These are phyloP conservation scores for Anaeramoeba flamelloides DNA, from an alignment of 78 protist species.

Conservation along the genomic window DNA sequence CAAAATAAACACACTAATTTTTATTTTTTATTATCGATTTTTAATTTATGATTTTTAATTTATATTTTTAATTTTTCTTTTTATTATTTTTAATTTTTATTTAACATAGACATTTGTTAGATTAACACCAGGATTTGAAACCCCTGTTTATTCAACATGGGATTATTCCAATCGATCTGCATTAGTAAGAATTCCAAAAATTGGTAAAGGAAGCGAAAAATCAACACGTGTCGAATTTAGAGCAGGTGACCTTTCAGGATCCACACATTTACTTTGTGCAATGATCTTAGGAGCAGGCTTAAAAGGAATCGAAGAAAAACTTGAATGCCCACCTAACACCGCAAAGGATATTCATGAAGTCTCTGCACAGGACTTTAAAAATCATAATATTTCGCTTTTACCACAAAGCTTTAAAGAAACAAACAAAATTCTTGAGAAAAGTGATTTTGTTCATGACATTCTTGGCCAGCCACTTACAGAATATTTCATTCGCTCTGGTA, in stretches of 20 bases:
- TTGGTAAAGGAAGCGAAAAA: not conserved
- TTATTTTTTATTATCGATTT: no score
- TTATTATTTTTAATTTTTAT: no score
- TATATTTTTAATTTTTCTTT: no score
- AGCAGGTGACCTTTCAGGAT: conserved; percentile 28
- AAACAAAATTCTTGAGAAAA: no score
- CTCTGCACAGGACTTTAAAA: not conserved
- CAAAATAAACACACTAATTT: no score
- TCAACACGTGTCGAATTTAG: conserved; percentile 22
- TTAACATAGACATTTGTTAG: conserved; percentile 22
- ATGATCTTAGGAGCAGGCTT: conserved; percentile 23
- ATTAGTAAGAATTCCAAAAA: conserved; percentile 17
- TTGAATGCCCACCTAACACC: not conserved
- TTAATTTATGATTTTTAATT: no score
- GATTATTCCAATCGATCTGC: conserved; percentile 17
- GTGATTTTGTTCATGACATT: no score
- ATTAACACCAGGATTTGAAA: conserved; percentile 23
- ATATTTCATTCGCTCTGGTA: no score
- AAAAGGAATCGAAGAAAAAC: conserved; percentile 23
- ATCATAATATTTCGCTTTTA: not conserved
- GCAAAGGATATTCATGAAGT: not conserved
- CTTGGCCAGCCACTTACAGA: no score
- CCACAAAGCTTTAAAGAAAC: no score
- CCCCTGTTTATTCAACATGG: conserved; percentile 18
- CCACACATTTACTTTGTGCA: conserved; percentile 13